These are phyloP conservation scores for Primulina huaijiensis DNA, from an alignment of 257 asterid genomes.

Conservation along the genomic window DNA sequence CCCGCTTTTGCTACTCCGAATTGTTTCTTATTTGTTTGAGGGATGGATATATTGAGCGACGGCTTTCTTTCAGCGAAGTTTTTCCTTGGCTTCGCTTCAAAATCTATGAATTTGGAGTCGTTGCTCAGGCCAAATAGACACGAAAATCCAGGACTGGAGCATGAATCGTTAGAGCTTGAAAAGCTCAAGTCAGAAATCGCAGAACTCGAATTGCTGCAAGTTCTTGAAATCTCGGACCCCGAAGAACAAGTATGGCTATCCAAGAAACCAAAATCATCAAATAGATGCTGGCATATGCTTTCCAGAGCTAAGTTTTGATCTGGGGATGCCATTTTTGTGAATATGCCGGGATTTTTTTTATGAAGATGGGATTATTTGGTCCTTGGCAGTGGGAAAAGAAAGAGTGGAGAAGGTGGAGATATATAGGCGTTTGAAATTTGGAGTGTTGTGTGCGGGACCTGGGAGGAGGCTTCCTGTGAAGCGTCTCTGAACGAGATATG, in stretches of 20 bases:
- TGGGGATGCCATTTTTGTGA: constrained; percentile 42
- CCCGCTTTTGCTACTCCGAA: background rate
- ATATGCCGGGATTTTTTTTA: background rate
- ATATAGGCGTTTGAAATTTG: constrained; percentile 30
- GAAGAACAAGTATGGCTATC: constrained; percentile 36
- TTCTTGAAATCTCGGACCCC: constrained; percentile 37
- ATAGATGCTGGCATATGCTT: constrained; percentile 63
- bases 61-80: constrained; percentile 50
- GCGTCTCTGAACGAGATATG: constrained; percentile 37
- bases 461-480: constrained; percentile 10
- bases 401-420: constrained; percentile 37
- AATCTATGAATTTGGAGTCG: constrained; percentile 27
- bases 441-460: background rate
- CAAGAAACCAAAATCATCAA: constrained; percentile 53
- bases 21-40: constrained; percentile 23
- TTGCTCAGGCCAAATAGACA: background rate
- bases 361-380: background rate
- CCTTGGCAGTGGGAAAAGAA: constrained; percentile 40
- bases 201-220: constrained; percentile 40
- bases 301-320: constrained; percentile 59
- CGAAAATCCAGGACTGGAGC: constrained; percentile 2
- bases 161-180: background rate
- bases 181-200: constrained; percentile 31
- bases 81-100: constrained; percentile 36
- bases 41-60: constrained; percentile 57